Evolutionary conservation across 345 rosid genomes (phyloP), one percentile per base, ranked within the genome.

Genomic region (Populus euphratica): DNA sequence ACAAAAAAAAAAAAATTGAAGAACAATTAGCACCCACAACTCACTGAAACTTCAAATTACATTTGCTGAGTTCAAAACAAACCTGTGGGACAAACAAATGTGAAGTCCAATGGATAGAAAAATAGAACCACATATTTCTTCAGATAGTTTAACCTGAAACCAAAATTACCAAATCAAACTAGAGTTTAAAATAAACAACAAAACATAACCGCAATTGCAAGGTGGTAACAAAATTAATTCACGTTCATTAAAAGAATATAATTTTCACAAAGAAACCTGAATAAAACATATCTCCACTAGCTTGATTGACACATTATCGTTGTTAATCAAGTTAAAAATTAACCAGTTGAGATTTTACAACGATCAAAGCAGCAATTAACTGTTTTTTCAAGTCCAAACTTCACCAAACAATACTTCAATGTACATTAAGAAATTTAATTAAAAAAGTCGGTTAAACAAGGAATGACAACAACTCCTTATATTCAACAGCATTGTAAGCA

Each of bases 1-100:
- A 21, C 47, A 56, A 13, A 27, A 25, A 16, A 70, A 41, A 43
- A 27, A 27, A 27, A 27, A 27, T 0, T 20, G 18, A 27, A 63
- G 29, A 77, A 68, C 41, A 52, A 25, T 74, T 38, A 84, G 77
- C 64, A 59, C 52, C 81, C 50, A 66, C 64, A 7, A 18, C 64
- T 69, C 74, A 33, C 41, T 39, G 33, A 81, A 69, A 75, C 47
- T 64, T 17, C 70, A 72, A 47, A 23, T 35, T 75, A 59, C 4
- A 35, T 35, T 9, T 11, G 29, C 63, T 5, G 1, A 44, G 66
- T 23, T 35, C 21, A 23, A 76, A 76, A 47, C 85, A 76, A 78
- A 96, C 99, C 99, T 84, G 99, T 92, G 54, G 99, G 99, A 68
- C 99, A 96, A 71, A 96, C 97, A 83, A 93, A 96, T 56, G 99